Base-by-base conservation (phyloP, 345 rosid species). In the Hibiscus tridactylites region DNA sequence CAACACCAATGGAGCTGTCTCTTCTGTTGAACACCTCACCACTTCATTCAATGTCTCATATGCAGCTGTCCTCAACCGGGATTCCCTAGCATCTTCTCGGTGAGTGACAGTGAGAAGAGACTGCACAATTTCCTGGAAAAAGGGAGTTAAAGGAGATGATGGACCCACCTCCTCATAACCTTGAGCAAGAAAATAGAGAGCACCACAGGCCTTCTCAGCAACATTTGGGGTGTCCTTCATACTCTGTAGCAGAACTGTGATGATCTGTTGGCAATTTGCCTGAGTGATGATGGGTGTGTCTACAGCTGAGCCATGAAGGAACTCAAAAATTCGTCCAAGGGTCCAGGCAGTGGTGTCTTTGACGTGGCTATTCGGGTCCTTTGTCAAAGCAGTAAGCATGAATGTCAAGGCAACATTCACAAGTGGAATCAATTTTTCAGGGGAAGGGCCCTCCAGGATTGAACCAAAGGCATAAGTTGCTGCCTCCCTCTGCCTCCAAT, bases 241-340 rank as follows among this genome's bases (percentile, higher is more conserved):
- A 74, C 87, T 76, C 73, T 87, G 90, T 73, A 89, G 83, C 35
- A 89, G 84, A 46, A 89, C 95, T 3, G 88, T 87, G 31, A 87
- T 78, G 21, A 89, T 89, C 73, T 86, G 95, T 75, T 89, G 95
- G 79, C 95, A 89, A 83, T 89, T 89, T 35, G 81, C 84, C 70
- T 74, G 88, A 24, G 87, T 86, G 54, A 89, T 86, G 74, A 89
- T 82, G 10, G 90, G 88, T 60, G 88, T 77, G 73, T 78, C 91
- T 13, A 86, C 21, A 65, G 87, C 78, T 68, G 91, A 89, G 70
- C 95, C 91, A 74, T 87, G 91, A 10, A 89, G 87, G 56, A 87
- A 89, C 76, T 89, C 95, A 69, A 89, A 89, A 65, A 89, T 89
- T 75, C 95, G 83, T n/a, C 95, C 95, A 66, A 89, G 84, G 29